Conservation (phyloP, 805 yeast species). For the Debaryomyces hansenii region DNA sequence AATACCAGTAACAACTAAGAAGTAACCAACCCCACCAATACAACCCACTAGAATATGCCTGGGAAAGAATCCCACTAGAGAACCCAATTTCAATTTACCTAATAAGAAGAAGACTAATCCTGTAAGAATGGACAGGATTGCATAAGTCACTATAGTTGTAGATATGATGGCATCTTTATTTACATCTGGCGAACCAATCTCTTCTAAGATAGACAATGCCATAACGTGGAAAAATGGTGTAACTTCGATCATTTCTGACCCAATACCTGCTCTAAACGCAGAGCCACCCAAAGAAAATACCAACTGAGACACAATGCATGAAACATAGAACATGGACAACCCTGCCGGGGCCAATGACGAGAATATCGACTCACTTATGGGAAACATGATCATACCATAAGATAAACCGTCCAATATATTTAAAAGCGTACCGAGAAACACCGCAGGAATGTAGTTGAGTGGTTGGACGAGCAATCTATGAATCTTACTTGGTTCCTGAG, state of each 20-base stretch:
- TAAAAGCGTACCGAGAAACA: constrained; percentile 76
- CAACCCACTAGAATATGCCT: constrained; percentile 95
- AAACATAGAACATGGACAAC: constrained; percentile 88
- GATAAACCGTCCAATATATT: constrained; percentile 92
- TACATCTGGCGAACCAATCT: constrained; percentile 50
- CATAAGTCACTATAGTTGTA: constrained; percentile 85
- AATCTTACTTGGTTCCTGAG: constrained; percentile 8
- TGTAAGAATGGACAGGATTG: constrained; percentile 79
- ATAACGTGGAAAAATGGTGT: constrained; percentile 97
- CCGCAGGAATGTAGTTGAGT: constrained; percentile 66
- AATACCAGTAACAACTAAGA: constrained; percentile 82
- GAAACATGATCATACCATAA: constrained; percentile 97
- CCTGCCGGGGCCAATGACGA: constrained; percentile 84
- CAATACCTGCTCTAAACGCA: constrained; percentile 85
- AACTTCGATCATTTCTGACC: constrained; percentile 98
- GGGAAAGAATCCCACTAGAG: constrained; percentile 92
- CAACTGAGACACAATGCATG: constrained; percentile 86
- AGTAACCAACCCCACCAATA: constrained; percentile 98
- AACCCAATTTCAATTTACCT: constrained; percentile 80
- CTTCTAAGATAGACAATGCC: constrained; percentile 70
- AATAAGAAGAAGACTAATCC: constrained; percentile 76
- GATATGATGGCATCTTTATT: constrained; percentile 60
- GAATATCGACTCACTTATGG: constrained; percentile 78
- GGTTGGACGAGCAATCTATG: constrained; percentile 33
- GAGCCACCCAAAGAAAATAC: constrained; percentile 90